Base-by-base conservation (phyloP, 2,329 filamentous ascomycete species). In the Juglanconis sp. region DNA sequence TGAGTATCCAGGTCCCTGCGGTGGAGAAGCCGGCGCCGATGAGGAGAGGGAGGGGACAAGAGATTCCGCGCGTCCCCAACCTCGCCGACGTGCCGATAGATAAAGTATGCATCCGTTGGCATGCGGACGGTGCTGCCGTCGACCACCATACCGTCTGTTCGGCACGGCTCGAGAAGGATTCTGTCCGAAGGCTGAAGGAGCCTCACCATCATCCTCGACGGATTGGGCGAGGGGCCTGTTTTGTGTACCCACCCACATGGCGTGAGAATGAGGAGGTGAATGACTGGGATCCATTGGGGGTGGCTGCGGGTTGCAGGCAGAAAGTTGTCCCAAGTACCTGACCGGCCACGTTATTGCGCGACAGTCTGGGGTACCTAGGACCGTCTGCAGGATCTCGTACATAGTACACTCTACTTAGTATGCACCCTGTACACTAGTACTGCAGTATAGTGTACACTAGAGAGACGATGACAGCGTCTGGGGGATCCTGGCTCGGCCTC, bases 231-330 rank as follows among this genome's bases (percentile, higher is more conserved):
- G 52, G 30, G 17, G 7, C 17, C 32, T 36, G 31, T 31, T 48
- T 32, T 49, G 32, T 15, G 34, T 49, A 38, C 3, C 53, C 32
- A 56, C 38, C 50, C 35, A 46, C 48, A 47, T 47, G 53, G 53
- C 53, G 53, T 56, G 53, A 56, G 53, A 24, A 24, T 56, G 44
- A 30, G 44, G 44, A 48, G 38, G 44, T 44, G 9, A 34, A 48
- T 48, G 44, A 15, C 42, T 38, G 13, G 17, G 34, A 42, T 42
- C 7, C 10, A 42, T 13, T 13, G 53, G n/a, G 30, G 32, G 53
- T 53, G 51, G 51, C 13, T 35, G 13, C 38, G 11, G 11, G 24
- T 42, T 44, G 11, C 35, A 34, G 40, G 17, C n/a, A 42, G 11
- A n/a, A n/a, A 31, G 38, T 15, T 11, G 38, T 42, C n/a, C 38